phyloP scores from a whole-genome alignment of 2,329 filamentous ascomycete species.

The Fusarium succisae region DNA sequence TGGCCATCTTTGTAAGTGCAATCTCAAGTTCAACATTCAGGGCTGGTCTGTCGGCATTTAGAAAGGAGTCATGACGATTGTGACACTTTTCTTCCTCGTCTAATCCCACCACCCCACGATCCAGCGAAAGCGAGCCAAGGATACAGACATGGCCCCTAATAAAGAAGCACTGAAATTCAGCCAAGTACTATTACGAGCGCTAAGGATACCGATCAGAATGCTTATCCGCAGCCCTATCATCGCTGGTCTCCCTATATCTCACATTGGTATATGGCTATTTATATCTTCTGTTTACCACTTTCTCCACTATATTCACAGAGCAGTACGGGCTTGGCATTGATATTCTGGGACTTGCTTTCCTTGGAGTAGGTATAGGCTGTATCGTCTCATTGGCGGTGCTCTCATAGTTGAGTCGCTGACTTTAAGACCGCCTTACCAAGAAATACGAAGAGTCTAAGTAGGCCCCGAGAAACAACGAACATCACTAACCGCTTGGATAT shows the following conservation, averaged over 20 bases:
- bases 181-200: neutral
- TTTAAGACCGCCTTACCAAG: neutral
- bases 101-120: constrained; percentile 10
- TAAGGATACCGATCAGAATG: neutral
- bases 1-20: constrained; percentile 2
- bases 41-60: neutral
- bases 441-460: neutral
- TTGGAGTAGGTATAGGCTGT: neutral
- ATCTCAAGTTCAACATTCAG: accelerated
- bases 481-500: neutral
- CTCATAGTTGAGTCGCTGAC: constrained; percentile 4
- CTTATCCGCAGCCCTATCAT: neutral
- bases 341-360: neutral
- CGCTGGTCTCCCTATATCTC: constrained; percentile 6
- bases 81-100: neutral
- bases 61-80: neutral
- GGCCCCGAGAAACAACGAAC: neutral
- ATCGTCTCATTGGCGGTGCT: neutral
- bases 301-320: neutral
- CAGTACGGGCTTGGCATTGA: neutral
- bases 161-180: neutral
- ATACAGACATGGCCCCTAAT: accelerated
- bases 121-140: neutral
- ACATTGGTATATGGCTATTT: constrained; percentile 12
- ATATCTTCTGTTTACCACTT: constrained; percentile 10